Percentiles rank a stretch among this genome's conserved stretches.
Evolutionary conservation across 2,329 filamentous ascomycete genomes (phyloP).

Genomic region (Aspergillus carbonarius): DNA sequence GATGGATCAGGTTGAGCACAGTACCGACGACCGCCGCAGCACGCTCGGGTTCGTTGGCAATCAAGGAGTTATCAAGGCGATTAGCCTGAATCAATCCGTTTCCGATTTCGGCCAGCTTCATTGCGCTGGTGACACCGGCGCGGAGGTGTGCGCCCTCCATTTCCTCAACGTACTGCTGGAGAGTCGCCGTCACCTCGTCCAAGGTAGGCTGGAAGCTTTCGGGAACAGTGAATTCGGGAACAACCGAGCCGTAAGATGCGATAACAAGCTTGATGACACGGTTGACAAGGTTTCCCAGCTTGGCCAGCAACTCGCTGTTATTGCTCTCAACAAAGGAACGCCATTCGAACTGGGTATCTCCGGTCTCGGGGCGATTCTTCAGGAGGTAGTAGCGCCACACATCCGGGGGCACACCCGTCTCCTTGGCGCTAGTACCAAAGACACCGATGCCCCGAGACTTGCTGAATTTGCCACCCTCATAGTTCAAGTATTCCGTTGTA

Average conservation of each 20-base stretch:
- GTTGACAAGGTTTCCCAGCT: slow-evolving; percentile 72
- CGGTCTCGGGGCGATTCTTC: slow-evolving; percentile 78
- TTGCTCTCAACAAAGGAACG: slow-evolving; percentile 77
- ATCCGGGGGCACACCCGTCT: slow-evolving; percentile 78
- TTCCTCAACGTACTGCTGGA: slow-evolving; percentile 58
- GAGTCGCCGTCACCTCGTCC: slow-evolving; percentile 50
- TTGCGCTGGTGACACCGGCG: slow-evolving; percentile 53
- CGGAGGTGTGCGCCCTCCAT: slow-evolving; percentile 62
- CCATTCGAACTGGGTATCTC: slow-evolving; percentile 91
- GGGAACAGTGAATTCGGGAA: slow-evolving; percentile 42
- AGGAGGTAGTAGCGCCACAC: slow-evolving; percentile 95
- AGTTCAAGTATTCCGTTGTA: slow-evolving; percentile 86
- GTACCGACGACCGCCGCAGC: slow-evolving; percentile 68
- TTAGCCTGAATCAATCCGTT: slow-evolving; percentile 62
- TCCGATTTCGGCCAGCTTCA: slow-evolving; percentile 59
- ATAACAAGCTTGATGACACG: slow-evolving; percentile 69
- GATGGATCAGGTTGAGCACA: slow-evolving; percentile 79
- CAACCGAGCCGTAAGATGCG: slow-evolving; percentile 64
- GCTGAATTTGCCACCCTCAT: slow-evolving; percentile 87
- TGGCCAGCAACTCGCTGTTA: slow-evolving; percentile 82
- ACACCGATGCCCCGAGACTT: slow-evolving; percentile 88
- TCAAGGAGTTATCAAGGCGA: slow-evolving; percentile 61
- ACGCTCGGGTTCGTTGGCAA: slow-evolving; percentile 58
- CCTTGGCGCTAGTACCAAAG: slow-evolving; percentile 84
- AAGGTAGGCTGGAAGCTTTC: slow-evolving; percentile 42